These are phyloP conservation scores for Lipomyces oligophaga DNA, from an alignment of 805 yeast genomes.

Conservation along the genomic window DNA sequence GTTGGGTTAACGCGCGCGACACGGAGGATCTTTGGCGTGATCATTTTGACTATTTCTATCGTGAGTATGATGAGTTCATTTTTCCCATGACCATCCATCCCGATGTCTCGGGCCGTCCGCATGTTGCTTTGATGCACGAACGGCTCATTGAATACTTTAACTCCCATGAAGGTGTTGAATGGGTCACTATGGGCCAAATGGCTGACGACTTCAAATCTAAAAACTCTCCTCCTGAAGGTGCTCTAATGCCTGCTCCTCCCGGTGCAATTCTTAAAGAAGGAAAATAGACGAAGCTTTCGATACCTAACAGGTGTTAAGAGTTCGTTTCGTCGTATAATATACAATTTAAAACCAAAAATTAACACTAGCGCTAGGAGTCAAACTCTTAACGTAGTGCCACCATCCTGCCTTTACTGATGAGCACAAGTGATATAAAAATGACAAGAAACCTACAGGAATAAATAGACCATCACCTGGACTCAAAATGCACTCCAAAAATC, in stretches of 20 bases:
- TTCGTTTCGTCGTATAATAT: not conserved
- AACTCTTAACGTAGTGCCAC: constrained; percentile 34
- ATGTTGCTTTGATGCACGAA: constrained; percentile 40
- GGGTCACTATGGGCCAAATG: constrained; percentile 42
- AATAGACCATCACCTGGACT: constrained; percentile 33
- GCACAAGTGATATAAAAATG: not conserved
- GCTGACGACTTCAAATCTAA: constrained; percentile 37
- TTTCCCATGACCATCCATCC: constrained; percentile 43
- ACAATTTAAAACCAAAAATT: constrained; percentile 32
- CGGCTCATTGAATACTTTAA: constrained; percentile 40
- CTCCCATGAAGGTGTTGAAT: constrained; percentile 41
- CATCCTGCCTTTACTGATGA: constrained; percentile 23
- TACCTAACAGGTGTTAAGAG: not conserved
- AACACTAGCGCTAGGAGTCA: constrained; percentile 28
- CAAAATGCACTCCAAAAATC: constrained; percentile 29
- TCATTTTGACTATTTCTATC: constrained; percentile 41
- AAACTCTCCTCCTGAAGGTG: constrained; percentile 35
- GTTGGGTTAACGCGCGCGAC: constrained; percentile 41
- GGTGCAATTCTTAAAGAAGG: constrained; percentile 19
- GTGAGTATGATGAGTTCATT: constrained; percentile 41
- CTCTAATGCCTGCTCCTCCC: constrained; percentile 33
- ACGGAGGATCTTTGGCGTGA: constrained; percentile 42
- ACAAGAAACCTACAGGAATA: constrained; percentile 26
- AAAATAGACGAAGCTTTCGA: not conserved
- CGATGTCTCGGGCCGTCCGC: constrained; percentile 42